Percentiles rank a stretch among this genome's conserved stretches.
These are phyloP conservation scores for Saccharomyces hybrid DNA, from an alignment of 1,139 yeast species.

Conservation along the genomic window DNA sequence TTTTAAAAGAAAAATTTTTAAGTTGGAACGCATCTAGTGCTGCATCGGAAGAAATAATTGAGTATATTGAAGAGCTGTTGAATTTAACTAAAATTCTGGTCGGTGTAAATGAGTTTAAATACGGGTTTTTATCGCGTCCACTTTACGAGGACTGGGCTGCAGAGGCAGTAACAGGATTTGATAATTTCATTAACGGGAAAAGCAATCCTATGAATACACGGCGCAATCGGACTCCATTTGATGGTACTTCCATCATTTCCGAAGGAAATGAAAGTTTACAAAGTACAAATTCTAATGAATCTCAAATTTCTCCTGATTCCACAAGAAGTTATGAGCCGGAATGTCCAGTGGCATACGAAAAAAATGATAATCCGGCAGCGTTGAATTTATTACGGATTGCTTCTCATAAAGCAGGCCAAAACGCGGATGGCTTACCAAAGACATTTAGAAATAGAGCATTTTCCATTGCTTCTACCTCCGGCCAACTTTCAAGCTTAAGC, in stretches of 20 bases:
- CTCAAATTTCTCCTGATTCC: slow-evolving; percentile 8
- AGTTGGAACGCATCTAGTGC: slow-evolving; percentile 48
- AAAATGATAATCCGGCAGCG: not conserved
- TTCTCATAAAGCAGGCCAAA: slow-evolving; percentile 19
- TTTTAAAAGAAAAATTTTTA: slow-evolving; percentile 37
- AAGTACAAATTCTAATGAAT: slow-evolving; percentile 1
- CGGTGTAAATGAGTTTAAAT: slow-evolving; percentile 43
- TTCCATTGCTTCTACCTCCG: slow-evolving; percentile 31
- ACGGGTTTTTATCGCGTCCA: slow-evolving; percentile 44
- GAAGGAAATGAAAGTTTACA: not conserved
- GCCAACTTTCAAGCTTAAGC: slow-evolving; percentile 9
- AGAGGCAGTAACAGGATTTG: slow-evolving; percentile 32
- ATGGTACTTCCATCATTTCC: slow-evolving; percentile 9
- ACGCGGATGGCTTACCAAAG: slow-evolving; percentile 20
- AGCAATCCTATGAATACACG: not conserved
- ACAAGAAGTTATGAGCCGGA: slow-evolving; percentile 4
- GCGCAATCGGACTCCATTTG: slow-evolving; percentile 1
- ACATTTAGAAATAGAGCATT: slow-evolving; percentile 32
- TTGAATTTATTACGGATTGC: slow-evolving; percentile 27
- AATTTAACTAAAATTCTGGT: slow-evolving; percentile 38
- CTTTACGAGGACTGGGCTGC: slow-evolving; percentile 40
- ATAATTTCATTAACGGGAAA: slow-evolving; percentile 20
- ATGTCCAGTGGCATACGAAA: slow-evolving; percentile 2
- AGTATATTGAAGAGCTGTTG: slow-evolving; percentile 41
- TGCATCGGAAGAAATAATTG: slow-evolving; percentile 43